Conservation (phyloP, 1,284 basidiomycete genomes). For the Exobasidium rhododendri region DNA sequence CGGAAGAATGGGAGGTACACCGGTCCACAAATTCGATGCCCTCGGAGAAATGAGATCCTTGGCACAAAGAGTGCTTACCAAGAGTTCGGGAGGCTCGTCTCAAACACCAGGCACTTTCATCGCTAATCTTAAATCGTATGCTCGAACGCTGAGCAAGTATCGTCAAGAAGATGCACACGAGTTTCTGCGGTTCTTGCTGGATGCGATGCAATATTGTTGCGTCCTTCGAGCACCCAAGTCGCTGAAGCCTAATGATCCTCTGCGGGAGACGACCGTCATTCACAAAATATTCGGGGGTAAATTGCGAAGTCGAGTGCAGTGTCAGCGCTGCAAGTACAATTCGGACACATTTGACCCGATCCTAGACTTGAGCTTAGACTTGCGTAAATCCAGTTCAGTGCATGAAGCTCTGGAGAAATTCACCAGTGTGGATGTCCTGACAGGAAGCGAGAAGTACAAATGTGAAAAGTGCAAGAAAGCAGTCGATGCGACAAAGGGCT, state of each 20-base stretch:
- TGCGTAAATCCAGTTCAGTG: constrained; percentile 61
- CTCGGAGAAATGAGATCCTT: constrained; percentile 57
- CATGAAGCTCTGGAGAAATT: constrained; percentile 78
- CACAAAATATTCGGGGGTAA: constrained; percentile 90
- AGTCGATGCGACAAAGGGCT: constrained; percentile 81
- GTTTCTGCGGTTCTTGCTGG: constrained; percentile 90
- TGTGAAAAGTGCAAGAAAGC: constrained; percentile 93
- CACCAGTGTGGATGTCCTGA: constrained; percentile 74
- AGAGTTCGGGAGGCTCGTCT: background rate
- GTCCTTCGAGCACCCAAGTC: constrained; percentile 70
- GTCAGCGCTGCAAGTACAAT: constrained; percentile 74
- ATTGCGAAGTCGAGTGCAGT: constrained; percentile 88
- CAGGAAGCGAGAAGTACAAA: constrained; percentile 92
- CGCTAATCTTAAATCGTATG: constrained; percentile 64
- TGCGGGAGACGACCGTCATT: constrained; percentile 88
- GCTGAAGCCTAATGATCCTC: constrained; percentile 56
- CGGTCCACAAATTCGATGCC: constrained; percentile 56
- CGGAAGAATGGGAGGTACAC: constrained; percentile 57
- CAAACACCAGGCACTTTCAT: constrained; percentile 36
- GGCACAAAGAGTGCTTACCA: constrained; percentile 61
- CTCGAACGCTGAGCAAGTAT: constrained; percentile 83
- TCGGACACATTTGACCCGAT: constrained; percentile 96
- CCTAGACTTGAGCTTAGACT: constrained; percentile 69
- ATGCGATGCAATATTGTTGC: constrained; percentile 82
- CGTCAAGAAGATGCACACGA: constrained; percentile 98